Percentiles rank a stretch among this genome's conserved stretches.
Conservation (phyloP, 2,329 filamentous ascomycete genomes). For the Monilinia laxa region DNA sequence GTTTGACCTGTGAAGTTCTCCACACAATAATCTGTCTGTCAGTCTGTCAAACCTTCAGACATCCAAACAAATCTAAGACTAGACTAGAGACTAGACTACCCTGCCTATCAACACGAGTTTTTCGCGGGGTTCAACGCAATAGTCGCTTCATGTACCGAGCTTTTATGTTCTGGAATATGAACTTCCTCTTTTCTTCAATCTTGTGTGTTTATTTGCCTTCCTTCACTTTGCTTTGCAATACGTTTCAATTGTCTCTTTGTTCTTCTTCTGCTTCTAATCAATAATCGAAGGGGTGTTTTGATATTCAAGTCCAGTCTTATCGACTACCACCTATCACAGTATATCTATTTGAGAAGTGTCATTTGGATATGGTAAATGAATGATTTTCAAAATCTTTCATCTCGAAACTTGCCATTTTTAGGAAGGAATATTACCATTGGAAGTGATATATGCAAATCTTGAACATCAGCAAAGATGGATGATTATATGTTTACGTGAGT, state of each 20-base stretch:
- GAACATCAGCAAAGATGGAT: conserved; percentile 35
- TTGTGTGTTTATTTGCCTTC: not conserved
- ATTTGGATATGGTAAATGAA: not conserved
- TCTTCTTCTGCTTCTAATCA: not conserved
- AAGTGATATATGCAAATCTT: not conserved
- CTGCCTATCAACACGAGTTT: conserved; percentile 1
- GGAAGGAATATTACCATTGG: not conserved
- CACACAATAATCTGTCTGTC: conserved; percentile 4
- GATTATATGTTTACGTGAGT: conserved; percentile 40
- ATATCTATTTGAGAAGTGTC: not conserved
- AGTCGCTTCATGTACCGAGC: conserved; percentile 8
- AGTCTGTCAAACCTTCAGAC: not conserved
- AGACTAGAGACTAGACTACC: not conserved
- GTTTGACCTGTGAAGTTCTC: not conserved
- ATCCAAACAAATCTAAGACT: too few relatives aligned
- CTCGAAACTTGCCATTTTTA: not conserved
- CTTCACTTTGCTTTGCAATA: not conserved
- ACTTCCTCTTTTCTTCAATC: not conserved
- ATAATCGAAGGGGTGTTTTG: not conserved
- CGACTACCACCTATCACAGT: not conserved
- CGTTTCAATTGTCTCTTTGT: not conserved
- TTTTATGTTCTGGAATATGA: conserved; percentile 13
- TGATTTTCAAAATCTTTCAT: not conserved
- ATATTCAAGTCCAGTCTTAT: not conserved
- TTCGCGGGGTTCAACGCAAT: conserved; percentile 12